Conservation (phyloP, 2,329 filamentous ascomycete species). For the Gliomastix tumulicola region DNA sequence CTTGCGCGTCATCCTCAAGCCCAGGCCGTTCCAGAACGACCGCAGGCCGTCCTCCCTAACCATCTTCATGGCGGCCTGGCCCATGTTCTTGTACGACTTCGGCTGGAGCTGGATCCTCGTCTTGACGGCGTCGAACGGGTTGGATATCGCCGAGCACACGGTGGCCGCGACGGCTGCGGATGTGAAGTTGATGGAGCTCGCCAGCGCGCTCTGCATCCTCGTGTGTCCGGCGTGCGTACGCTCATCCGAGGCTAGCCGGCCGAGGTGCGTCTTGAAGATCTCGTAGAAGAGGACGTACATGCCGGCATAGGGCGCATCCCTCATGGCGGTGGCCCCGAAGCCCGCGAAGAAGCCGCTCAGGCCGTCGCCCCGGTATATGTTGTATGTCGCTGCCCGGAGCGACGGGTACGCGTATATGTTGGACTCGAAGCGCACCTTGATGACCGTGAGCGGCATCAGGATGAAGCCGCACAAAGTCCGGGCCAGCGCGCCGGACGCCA, state of each 20-base stretch:
- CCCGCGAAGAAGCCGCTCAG: slow-evolving; percentile 84
- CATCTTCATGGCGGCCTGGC: slow-evolving; percentile 72
- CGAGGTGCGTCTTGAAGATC: slow-evolving; percentile 61
- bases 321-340: slow-evolving; percentile 85
- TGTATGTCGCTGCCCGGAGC: slow-evolving; percentile 61
- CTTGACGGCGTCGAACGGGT: slow-evolving; percentile 96
- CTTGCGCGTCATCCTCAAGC: slow-evolving; percentile 82
- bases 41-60: slow-evolving; percentile 71
- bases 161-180: slow-evolving; percentile 77
- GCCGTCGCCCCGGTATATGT: slow-evolving; percentile 70
- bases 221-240: too few species aligned
- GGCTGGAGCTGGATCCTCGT: slow-evolving; percentile 91
- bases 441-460: slow-evolving; percentile 91
- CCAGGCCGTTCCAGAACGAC: slow-evolving; percentile 80
- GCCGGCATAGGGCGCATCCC: slow-evolving; percentile 95
- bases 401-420: slow-evolving; percentile 79
- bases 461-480: slow-evolving; percentile 82
- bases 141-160: slow-evolving; percentile 80
- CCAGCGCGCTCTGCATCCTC: slow-evolving; percentile 20
- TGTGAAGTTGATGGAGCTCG: slow-evolving; percentile 73
- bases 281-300: slow-evolving; percentile 95
- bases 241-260: slow-evolving; percentile 12
- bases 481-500: slow-evolving; percentile 77
- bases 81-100: slow-evolving; percentile 71
- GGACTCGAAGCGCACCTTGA: slow-evolving; percentile 95